Base-by-base conservation (phyloP, 768 basidiomycete species). In the Lentinula guzmanii region DNA sequence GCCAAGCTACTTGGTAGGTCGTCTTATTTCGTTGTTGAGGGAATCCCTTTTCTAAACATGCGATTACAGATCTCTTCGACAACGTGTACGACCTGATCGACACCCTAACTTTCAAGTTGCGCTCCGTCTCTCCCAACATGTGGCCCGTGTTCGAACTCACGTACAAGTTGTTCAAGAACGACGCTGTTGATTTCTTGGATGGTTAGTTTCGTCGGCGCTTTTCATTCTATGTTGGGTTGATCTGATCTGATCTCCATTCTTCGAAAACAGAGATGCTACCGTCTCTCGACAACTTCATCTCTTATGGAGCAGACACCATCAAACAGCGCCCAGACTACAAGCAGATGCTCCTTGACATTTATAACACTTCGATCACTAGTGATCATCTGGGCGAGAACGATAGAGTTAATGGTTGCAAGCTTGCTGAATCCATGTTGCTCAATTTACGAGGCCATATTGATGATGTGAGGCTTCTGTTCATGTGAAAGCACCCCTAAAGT, bases 81-180 rank as follows among this genome's bases (percentile, higher is more conserved):
- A 90, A 91, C 69, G 84, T 91, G 78, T 94, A 88, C 70, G 91
- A 93, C 65, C 75, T 95, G 56, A 84, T 93, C 54, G 94, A 95
- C 67, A 89, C 79, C 64, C 75, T 95, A 61, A 92, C 92, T 0
- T 95, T 91, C 81, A 91, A 86, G 72, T 80, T 89, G 61, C 84
- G 85, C 63, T 71, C 79, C 58, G 87, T 96, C 67, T 84, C 90
- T 42, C 86, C 90, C 0, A 82, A 79, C 65, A 88, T 95, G 88
- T 95, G 93, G 94, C 86, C 84, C 9, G 79, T 95, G 39, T 91
- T 92, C 64, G 91, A 94, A 74, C 72, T 86, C 64, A 94, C 90
- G 0, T 93, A 93, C 73, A 79, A 80, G 53, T 75, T 91, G 18
- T 92, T 95, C 85, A 93, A 92, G 72, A 77, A 81, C 15, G 89